phyloP scores from a whole-genome alignment of 2,329 filamentous ascomycete genomes.

The Fulvia fulva region DNA sequence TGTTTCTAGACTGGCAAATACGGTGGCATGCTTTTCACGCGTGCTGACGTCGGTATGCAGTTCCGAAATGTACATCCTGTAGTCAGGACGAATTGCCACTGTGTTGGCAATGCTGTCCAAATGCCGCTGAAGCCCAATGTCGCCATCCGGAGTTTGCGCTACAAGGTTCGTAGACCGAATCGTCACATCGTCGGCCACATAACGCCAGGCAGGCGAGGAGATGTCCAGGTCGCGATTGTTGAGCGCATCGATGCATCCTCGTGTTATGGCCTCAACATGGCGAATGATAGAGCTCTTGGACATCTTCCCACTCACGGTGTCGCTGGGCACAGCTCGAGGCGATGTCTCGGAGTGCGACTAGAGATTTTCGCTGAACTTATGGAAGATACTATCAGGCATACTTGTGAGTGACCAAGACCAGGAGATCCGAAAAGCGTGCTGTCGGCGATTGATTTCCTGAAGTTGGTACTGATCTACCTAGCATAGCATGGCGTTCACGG shows the following conservation, averaged over 20 bases:
- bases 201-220: neutral
- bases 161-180: slow-evolving; percentile 69
- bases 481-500: too few species aligned
- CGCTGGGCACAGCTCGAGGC: neutral
- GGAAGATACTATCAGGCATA: too few species aligned
- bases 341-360: neutral
- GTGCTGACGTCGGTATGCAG: neutral
- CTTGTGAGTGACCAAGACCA: too few species aligned
- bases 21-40: neutral
- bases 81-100: neutral
- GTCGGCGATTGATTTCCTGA: too few species aligned
- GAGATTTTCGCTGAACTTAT: too few species aligned
- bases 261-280: neutral
- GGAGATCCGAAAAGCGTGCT: too few species aligned
- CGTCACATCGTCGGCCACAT: slow-evolving; percentile 44
- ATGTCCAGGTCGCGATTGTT: neutral
- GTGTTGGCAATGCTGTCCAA: neutral
- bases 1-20: neutral
- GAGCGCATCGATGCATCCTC: neutral
- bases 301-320: neutral
- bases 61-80: neutral
- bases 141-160: slow-evolving; percentile 1
- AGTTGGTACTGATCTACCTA: too few species aligned
- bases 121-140: neutral
- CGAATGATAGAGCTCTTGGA: neutral